Evolutionary conservation across 2,329 filamentous ascomycete species (phyloP).

Genomic region (Colletotrichum coccodes): DNA sequence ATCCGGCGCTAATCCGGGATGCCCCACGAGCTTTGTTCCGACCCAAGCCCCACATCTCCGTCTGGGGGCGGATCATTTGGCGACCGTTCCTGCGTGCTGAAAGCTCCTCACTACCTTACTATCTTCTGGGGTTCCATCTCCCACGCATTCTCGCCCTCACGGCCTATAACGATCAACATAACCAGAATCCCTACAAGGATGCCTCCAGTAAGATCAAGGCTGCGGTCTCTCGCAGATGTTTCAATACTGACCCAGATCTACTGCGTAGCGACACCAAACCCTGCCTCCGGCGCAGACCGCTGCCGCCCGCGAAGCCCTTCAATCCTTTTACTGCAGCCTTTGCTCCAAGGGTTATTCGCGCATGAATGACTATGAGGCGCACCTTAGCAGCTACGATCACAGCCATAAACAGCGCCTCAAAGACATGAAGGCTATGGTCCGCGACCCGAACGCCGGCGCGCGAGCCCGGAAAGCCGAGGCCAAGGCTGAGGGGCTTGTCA

Average conservation of each 20-base stretch:
- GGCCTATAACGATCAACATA: not conserved
- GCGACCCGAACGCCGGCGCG: conserved; percentile 72
- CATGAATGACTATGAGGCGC: conserved; percentile 95
- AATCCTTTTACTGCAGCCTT: conserved; percentile 85
- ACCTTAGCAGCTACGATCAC: conserved; percentile 95
- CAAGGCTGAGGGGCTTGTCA: conserved; percentile 75
- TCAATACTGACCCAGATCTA: not conserved
- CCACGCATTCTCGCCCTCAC: no score
- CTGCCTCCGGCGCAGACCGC: conserved; percentile 68
- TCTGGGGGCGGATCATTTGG: not conserved
- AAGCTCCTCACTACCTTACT: no score
- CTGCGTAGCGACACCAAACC: conserved; percentile 63
- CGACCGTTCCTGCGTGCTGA: not conserved
- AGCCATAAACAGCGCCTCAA: conserved; percentile 91
- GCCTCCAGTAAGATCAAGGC: conserved; percentile 60
- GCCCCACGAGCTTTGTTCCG: not conserved
- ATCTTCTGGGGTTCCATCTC: not conserved
- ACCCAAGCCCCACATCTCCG: not conserved
- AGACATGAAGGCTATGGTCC: conserved; percentile 87
- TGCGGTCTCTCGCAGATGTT: conserved; percentile 48
- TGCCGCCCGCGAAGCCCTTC: conserved; percentile 79
- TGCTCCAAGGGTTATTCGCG: conserved; percentile 95
- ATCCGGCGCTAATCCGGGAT: not conserved
- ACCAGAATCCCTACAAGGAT: conserved; percentile 46
- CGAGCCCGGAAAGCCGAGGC: conserved; percentile 77